Conservation (phyloP, 106 monocot genomes). For the Dendrobium chrysotoxum region DNA sequence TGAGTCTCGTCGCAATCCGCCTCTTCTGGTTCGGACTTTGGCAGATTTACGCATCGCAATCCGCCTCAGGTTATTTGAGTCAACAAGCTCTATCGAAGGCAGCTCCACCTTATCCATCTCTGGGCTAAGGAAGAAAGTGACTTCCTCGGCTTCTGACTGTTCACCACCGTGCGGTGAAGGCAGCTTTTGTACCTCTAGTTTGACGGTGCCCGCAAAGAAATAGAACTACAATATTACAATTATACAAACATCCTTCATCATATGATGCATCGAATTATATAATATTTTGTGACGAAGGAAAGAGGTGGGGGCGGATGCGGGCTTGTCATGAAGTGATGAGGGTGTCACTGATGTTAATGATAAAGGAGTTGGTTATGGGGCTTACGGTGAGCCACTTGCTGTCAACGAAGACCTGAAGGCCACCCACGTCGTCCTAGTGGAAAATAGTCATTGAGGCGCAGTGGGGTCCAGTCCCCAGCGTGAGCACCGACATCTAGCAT, state of each 20-base stretch:
- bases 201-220: conserved; percentile 55
- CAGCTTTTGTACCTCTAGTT: conserved; percentile 88
- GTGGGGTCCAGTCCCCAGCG: conserved; percentile 87
- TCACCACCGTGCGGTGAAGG: conserved; percentile 88
- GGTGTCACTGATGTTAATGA: conserved; percentile 86
- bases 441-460: conserved; percentile 88
- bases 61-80: conserved; percentile 34
- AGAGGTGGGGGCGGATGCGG: not conserved
- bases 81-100: conserved; percentile 49
- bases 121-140: conserved; percentile 90
- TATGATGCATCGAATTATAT: not conserved
- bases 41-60: no score
- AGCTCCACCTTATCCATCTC: conserved; percentile 44
- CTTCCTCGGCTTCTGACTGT: conserved; percentile 43
- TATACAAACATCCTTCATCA: not conserved
- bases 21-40: no score
- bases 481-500: conserved; percentile 59
- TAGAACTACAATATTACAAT: no score
- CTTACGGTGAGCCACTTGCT: conserved; percentile 50
- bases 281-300: not conserved
- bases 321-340: conserved; percentile 85
- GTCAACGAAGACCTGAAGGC: conserved; percentile 61
- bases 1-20: no score
- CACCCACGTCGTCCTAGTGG: conserved; percentile 80
- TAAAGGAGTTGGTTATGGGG: conserved; percentile 49